Evolutionary conservation across 768 basidiomycete species (phyloP).

Genomic region (Galerina sulciceps): DNA sequence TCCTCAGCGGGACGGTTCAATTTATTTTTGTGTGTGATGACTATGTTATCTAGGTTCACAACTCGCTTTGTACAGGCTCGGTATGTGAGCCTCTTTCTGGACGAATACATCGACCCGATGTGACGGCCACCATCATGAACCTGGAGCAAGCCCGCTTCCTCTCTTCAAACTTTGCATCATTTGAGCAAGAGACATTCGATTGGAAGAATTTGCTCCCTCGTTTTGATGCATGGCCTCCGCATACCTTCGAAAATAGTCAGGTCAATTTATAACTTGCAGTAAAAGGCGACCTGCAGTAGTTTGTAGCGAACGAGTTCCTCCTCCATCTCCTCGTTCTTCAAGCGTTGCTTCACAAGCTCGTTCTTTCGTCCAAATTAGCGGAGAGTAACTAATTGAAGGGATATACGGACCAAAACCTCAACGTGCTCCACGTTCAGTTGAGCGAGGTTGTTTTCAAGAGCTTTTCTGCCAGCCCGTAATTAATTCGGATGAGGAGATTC

Average conservation of each 20-base stretch:
- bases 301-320: conserved; percentile 94
- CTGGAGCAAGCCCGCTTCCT: conserved; percentile 30
- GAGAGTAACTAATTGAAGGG: background rate
- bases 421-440: conserved; percentile 87
- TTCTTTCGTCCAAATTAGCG: conserved; percentile 53
- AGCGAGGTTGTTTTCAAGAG: conserved; percentile 76
- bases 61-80: too few relatives aligned
- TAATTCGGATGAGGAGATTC: background rate
- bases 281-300: conserved; percentile 62
- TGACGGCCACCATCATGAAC: background rate
- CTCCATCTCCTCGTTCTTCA: conserved; percentile 93
- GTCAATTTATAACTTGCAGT: background rate
- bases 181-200: conserved; percentile 58
- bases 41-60: too few relatives aligned
- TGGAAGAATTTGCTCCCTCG: conserved; percentile 69
- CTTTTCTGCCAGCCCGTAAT: conserved; percentile 56
- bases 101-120: too few relatives aligned
- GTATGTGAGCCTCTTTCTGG: too few relatives aligned
- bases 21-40: too few relatives aligned
- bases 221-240: conserved; percentile 83
- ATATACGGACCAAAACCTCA: conserved; percentile 58
- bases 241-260: conserved; percentile 37
- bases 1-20: too few relatives aligned
- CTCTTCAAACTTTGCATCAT: conserved; percentile 45
- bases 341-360: conserved; percentile 85